Percentiles rank a stretch among this genome's conserved stretches.
Evolutionary conservation across 176 grass and related monocot species (phyloP).

Genomic region (Oryza longistaminata): DNA sequence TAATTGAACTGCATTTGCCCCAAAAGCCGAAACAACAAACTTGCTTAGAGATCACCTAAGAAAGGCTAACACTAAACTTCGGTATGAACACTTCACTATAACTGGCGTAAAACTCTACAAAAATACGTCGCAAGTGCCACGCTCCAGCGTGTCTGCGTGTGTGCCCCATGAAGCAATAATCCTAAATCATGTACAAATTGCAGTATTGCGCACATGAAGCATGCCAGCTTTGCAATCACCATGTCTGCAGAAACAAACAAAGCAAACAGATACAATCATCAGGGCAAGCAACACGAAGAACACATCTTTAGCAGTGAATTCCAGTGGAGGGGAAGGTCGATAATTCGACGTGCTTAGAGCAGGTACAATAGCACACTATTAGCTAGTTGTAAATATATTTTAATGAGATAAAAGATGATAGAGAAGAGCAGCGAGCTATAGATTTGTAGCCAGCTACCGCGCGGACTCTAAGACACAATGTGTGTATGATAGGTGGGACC

Average conservation of each 20-base stretch:
- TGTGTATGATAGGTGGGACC: no score
- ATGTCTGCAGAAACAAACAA: constrained; percentile 19
- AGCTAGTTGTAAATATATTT: no score
- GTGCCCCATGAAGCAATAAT: neutral
- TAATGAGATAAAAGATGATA: no score
- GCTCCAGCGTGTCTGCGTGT: neutral
- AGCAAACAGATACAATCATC: neutral
- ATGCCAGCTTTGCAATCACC: neutral
- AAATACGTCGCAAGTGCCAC: neutral
- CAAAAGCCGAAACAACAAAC: neutral
- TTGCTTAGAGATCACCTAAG: neutral
- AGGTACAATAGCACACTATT: no score
- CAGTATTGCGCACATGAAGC: neutral
- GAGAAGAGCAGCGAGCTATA: no score
- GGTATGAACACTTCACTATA: constrained; percentile 36
- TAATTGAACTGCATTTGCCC: neutral
- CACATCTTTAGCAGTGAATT: neutral
- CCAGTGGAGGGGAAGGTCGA: neutral
- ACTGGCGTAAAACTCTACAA: neutral
- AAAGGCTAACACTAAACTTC: constrained; percentile 17
- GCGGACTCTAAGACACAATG: no score
- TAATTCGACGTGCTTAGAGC: neutral
- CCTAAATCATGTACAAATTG: neutral
- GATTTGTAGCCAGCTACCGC: no score
- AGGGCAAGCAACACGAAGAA: neutral